Evolutionary conservation across 1,284 basidiomycete genomes (phyloP).

Genomic region (Leccinum brunneo-olivaceum): DNA sequence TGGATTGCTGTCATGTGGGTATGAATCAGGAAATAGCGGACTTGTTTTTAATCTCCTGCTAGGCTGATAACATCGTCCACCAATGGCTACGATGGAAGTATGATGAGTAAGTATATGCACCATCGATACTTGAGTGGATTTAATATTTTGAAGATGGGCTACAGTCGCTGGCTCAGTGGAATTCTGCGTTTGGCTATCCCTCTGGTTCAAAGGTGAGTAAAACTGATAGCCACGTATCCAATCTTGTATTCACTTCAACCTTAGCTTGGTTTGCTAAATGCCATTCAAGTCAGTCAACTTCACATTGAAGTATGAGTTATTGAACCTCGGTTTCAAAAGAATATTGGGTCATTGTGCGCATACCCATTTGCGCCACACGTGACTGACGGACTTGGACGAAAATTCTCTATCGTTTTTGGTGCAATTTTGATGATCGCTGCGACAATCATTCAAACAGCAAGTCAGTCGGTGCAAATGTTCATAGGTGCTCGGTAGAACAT

Average conservation of each 20-base stretch:
- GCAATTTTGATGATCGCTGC: constrained; percentile 56
- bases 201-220: constrained; percentile 33
- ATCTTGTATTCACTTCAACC: neutral
- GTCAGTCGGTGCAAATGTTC: constrained; percentile 72
- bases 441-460: constrained; percentile 59
- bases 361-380: constrained; percentile 56
- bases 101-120: constrained; percentile 43
- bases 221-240: neutral
- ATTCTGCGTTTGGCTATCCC: constrained; percentile 47
- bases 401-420: constrained; percentile 52
- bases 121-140: neutral
- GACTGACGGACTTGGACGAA: constrained; percentile 60
- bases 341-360: neutral
- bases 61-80: constrained; percentile 60
- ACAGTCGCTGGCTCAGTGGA: constrained; percentile 58
- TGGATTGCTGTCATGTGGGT: constrained; percentile 3
- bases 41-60: neutral
- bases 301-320: neutral
- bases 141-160: constrained; percentile 39
- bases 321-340: neutral
- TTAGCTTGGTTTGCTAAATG: constrained; percentile 60
- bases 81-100: constrained; percentile 68
- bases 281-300: constrained; percentile 52
- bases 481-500: constrained; percentile 51
- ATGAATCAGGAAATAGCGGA: neutral